Base-by-base conservation (phyloP, 495 filamentous ascomycete genomes). In the Podospora pseudocomata region DNA sequence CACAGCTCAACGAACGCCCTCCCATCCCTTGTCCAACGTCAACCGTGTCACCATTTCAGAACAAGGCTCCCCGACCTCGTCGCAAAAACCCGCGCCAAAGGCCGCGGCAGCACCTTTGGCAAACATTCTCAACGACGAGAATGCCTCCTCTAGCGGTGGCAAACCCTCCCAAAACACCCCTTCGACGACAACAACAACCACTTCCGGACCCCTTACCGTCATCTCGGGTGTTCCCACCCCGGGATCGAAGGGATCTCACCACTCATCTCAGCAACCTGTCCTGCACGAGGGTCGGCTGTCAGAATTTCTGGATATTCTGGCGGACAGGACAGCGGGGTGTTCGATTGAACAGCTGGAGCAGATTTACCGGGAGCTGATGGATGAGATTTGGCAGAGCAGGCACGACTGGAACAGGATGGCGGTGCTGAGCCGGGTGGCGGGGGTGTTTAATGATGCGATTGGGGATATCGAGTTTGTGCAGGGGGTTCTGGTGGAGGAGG, bases 301-400 rank as follows among this genome's bases (percentile, higher is more conserved):
- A 11, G 72, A 81, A 16, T 83, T 96, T 44, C 83, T 90, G 63
- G 71, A 81, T 0, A 76, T 84, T 30, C 77, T 97, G 23, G 86
- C 87, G 0, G 76, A 85, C 18, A 83, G 85, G 34, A 91, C 91
- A 7, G 90, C 89, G 56, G 93, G 93, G 0, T 93, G 88, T 79
- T 90, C 87, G 2, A 89, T 99, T 54, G 95, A 98, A 79, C 96
- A 99, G 76, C 83, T 99, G 32, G 94, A 98, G 80, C 94, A 97
- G 76, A 87, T 96, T 75, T 92, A 92, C 75, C 88, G 93, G n/a
- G 88, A 87, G 66, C 79, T 97, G 73, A 97, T 97, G 94, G 89
- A 93, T 68, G 86, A 87, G 56, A 82, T 98, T 16, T 99, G 95
- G 95, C 85, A 83, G 67, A 84, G 81, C 66, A 86, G 92, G 55